Evolutionary conservation across 2,329 filamentous ascomycete species (phyloP).

Genomic region (Pochonia chlamydosporia): DNA sequence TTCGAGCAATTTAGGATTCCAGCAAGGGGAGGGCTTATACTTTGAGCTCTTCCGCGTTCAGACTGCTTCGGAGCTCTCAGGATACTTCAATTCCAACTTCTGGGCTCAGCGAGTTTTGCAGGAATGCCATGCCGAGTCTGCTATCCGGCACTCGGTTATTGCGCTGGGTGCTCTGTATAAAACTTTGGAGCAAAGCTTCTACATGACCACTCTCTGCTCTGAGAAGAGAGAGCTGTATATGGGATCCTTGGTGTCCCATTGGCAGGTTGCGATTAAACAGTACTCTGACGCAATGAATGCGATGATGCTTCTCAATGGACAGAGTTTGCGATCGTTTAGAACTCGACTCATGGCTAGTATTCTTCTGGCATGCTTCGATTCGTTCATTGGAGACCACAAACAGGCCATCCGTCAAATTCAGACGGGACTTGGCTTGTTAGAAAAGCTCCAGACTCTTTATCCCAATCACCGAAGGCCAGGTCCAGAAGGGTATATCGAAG

Average conservation of each 20-base stretch:
- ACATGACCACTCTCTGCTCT: constrained; percentile 28
- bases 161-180: constrained; percentile 63
- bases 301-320: constrained; percentile 37
- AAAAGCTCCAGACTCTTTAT: constrained; percentile 34
- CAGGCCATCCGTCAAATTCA: constrained; percentile 59
- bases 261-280: constrained; percentile 53
- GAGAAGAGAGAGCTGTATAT: constrained; percentile 16
- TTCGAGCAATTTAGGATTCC: constrained; percentile 39
- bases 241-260: constrained; percentile 41
- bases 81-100: constrained; percentile 61
- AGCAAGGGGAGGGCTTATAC: constrained; percentile 49
- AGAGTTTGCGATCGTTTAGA: constrained; percentile 40
- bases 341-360: constrained; percentile 59
- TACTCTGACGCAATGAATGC: constrained; percentile 52
- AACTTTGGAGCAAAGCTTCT: constrained; percentile 53
- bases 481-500: constrained; percentile 43
- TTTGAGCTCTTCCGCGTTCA: constrained; percentile 57
- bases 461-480: constrained; percentile 7
- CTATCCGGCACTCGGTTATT: constrained; percentile 60
- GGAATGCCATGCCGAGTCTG: constrained; percentile 55
- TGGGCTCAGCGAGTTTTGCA: constrained; percentile 59
- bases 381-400: constrained; percentile 57
- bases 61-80: constrained; percentile 57
- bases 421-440: constrained; percentile 48
- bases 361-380: constrained; percentile 63